Evolutionary conservation across 441 rosid genomes (phyloP), one percentile per base, ranked within the genome.

Genomic region (Populus tomentosa): DNA sequence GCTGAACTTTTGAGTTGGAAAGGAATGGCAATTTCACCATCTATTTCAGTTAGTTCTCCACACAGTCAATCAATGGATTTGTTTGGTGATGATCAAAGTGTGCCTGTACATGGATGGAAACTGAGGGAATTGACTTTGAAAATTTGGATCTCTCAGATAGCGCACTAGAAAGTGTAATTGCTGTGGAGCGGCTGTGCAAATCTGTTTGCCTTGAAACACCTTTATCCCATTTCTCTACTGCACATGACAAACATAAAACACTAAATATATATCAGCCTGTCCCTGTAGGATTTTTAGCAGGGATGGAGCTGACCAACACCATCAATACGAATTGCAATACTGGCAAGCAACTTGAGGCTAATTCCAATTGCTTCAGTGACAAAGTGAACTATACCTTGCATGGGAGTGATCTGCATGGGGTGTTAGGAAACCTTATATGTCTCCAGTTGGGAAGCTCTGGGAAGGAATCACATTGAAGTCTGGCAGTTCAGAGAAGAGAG

Each of bases 371-470:
- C 82, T 87, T 84, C 56, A 73, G 79, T 42, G 78, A 85, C 78
- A 91, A 83, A 65, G 74, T 82, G 16, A 53, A 73, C 69, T 70
- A 65, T 76, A 84, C 78, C 53, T 80, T 81, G 75, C 82, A 81
- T 68, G 86, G 80, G 76, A 84, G 82, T 85, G 82, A 35, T 82
- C 84, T 33, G 46, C 82, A 46, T 79, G 89, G 80, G 86, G 86
- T 76, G 75, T 75, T 53, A 89, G 71, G 81, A 91, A 91, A 80
- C 87, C 88, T 63, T 85, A 81, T 74, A 28, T 77, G 18, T 89
- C 98, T 82, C 97, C 97, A 6, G 87, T 82, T 42, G 90, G 88
- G 84, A 89, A 90, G 87, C 78, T 85, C 77, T 93, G 95, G 98
- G 92, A 95, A 82, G 87, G 84, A 82, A 88, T 82, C 67, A 71